These are phyloP conservation scores for Leishmania amazonensis DNA, from an alignment of 208 protist genomes.

Conservation along the genomic window DNA sequence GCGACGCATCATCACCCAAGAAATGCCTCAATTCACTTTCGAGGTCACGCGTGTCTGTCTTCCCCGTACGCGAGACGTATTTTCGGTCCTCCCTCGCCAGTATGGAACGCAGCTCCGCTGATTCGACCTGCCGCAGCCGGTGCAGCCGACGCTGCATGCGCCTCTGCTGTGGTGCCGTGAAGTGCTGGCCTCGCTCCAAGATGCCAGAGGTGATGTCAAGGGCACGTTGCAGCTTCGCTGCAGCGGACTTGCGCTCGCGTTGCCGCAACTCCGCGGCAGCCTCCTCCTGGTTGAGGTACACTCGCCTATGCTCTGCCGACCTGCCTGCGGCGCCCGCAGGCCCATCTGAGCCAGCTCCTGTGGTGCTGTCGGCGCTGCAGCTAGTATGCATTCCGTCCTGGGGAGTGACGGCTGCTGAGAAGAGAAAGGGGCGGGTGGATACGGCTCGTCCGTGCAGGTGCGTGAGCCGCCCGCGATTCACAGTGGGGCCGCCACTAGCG, in stretches of 20 bases:
- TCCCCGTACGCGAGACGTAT: background rate
- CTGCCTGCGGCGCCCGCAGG: background rate
- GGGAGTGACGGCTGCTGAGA: slow-evolving; percentile 7
- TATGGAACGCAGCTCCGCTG: slow-evolving; percentile 13
- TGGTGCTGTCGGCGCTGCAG: too few species aligned
- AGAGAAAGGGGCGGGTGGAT: slow-evolving; percentile 15
- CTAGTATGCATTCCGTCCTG: background rate
- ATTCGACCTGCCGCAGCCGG: slow-evolving; percentile 22
- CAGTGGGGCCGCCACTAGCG: background rate
- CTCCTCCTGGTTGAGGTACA: slow-evolving; percentile 26
- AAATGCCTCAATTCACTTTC: slow-evolving; percentile 54
- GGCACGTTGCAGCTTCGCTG: slow-evolving; percentile 27
- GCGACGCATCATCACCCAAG: slow-evolving; percentile 44
- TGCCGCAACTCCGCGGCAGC: slow-evolving; percentile 6
- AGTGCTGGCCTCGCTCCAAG: slow-evolving; percentile 19
- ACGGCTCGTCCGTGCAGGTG: slow-evolving; percentile 27
- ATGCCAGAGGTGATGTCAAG: slow-evolving; percentile 14
- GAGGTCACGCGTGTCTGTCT: slow-evolving; percentile 24
- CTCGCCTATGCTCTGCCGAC: slow-evolving; percentile 10
- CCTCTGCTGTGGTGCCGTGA: slow-evolving; percentile 27
- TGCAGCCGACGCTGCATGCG: slow-evolving; percentile 29
- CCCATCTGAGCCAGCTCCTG: background rate
- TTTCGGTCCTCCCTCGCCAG: slow-evolving; percentile 18
- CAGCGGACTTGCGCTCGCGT: slow-evolving; percentile 19
- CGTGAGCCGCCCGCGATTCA: background rate